Evolutionary conservation across 164 flowering plant species (phyloP).

Genomic region (Buxus sempervirens): DNA sequence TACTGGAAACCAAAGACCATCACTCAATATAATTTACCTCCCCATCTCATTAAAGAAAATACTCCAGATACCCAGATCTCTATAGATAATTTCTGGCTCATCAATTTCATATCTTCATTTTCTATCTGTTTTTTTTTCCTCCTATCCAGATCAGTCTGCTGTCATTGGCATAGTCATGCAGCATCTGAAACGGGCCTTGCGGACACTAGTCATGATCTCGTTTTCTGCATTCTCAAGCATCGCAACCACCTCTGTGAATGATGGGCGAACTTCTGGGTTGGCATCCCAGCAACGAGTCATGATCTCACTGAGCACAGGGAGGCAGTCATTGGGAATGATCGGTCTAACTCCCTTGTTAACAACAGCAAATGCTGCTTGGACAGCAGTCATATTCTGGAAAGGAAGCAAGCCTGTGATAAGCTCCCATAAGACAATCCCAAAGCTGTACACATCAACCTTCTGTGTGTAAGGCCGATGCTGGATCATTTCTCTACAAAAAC

Average conservation of each 20-base stretch:
- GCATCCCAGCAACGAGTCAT: conserved; percentile 94
- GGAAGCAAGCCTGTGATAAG: conserved; percentile 85
- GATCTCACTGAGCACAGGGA: conserved; percentile 73
- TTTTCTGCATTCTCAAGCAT: conserved; percentile 86
- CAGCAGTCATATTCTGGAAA: conserved; percentile 88
- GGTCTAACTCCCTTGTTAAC: conserved; percentile 85
- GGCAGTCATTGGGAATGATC: conserved; percentile 62
- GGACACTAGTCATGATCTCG: conserved; percentile 72
- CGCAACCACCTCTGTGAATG: conserved; percentile 66
- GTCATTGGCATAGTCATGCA: conserved; percentile 79
- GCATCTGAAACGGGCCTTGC: conserved; percentile 89
- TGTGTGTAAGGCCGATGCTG: conserved; percentile 90
- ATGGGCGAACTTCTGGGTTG: conserved; percentile 81
- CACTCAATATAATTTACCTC: too few species aligned
- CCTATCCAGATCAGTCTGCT: conserved; percentile 34
- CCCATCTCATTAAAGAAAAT: too few species aligned
- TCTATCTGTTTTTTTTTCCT: background rate
- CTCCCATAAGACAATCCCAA: conserved; percentile 94
- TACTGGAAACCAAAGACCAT: too few species aligned
- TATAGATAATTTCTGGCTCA: background rate
- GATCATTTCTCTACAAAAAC: conserved; percentile 80
- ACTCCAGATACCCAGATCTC: background rate
- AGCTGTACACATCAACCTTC: conserved; percentile 92
- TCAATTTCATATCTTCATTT: background rate
- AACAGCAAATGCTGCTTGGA: conserved; percentile 94